Evolutionary conservation across 148 eudicot species (phyloP), one percentile per base, ranked within the genome.

Genomic region (Cornus kousa): DNA sequence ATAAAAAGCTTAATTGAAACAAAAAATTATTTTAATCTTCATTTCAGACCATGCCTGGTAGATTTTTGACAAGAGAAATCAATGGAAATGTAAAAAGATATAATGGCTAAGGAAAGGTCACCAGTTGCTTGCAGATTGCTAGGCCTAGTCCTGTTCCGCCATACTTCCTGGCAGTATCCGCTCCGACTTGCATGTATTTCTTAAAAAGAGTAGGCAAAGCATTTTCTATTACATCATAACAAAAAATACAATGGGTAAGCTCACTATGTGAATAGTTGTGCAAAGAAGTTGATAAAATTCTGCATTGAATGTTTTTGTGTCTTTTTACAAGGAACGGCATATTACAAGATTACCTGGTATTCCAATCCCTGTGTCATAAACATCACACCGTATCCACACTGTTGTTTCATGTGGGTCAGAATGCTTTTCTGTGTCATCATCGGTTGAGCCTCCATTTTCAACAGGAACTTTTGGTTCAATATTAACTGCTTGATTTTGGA

Each of bases 111-210:
- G 19, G 62, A 67, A 79, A 75, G 73, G 24, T 82, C 84, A 95
- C 98, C 94, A 95, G 86, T 78, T 95, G 98, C 87, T 95, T 95
- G 87, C 98, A 95, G 78, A 95, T 95, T 76, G 98, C 96, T 46
- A 95, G 85, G 80, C 98, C 98, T 10, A 95, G 87, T 76, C 98
- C 98, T 57, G 98, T 95, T 77, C 98, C 98, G 62, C 98, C 98
- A 81, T 95, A 95, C 85, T 95, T 95, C 32, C 98, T 86, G 80
- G 97, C 93, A 64, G 94, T 95, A 75, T 91, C 98, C 31, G 93
- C 89, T 75, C 97, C 90, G 70, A 85, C 98, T 93, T 95, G 98
- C 91, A 89, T 93, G 80, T 95, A 95, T 80, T 89, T 91, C 85
- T 84, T 93, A 78, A 95, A 95, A 68, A 95, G 81, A 69, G 92